These are phyloP conservation scores for Trichoderma sp. DNA, from an alignment of 2,329 filamentous ascomycete species.

Conservation along the genomic window DNA sequence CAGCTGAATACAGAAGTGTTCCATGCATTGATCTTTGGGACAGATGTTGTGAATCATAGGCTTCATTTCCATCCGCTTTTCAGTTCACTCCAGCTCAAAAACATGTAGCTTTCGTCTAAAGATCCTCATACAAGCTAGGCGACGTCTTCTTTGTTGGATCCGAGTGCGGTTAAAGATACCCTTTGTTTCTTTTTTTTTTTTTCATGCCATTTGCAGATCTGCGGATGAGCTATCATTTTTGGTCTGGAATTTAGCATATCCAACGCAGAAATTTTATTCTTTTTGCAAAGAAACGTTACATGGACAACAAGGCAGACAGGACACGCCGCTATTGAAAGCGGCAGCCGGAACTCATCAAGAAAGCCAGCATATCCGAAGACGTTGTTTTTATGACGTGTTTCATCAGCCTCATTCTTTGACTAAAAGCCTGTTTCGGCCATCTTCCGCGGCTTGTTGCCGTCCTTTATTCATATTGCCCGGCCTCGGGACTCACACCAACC, in stretches of 20 bases:
- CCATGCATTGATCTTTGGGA: neutral
- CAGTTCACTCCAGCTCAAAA: neutral
- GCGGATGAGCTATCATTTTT: neutral
- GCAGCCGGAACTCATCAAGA: neutral
- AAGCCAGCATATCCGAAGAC: neutral
- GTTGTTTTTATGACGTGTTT: neutral
- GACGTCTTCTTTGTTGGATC: neutral
- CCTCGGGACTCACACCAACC: neutral
- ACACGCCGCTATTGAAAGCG: neutral
- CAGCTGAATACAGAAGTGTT: neutral
- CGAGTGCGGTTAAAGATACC: conserved; percentile 1
- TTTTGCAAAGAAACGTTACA: neutral
- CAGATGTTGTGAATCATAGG: neutral
- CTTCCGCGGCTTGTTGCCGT: neutral
- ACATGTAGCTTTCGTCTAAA: neutral
- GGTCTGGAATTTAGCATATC: neutral
- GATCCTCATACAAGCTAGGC: neutral
- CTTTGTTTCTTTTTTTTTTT: neutral
- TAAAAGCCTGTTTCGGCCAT: neutral
- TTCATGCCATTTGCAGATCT: neutral
- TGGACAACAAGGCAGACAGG: neutral
- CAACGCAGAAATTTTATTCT: neutral
- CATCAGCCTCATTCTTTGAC: neutral
- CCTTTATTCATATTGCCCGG: neutral
- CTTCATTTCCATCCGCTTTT: neutral